These are phyloP conservation scores for Fennellomyces sp. DNA, from an alignment of 371 early-diverging fungal genomes.

Conservation along the genomic window DNA sequence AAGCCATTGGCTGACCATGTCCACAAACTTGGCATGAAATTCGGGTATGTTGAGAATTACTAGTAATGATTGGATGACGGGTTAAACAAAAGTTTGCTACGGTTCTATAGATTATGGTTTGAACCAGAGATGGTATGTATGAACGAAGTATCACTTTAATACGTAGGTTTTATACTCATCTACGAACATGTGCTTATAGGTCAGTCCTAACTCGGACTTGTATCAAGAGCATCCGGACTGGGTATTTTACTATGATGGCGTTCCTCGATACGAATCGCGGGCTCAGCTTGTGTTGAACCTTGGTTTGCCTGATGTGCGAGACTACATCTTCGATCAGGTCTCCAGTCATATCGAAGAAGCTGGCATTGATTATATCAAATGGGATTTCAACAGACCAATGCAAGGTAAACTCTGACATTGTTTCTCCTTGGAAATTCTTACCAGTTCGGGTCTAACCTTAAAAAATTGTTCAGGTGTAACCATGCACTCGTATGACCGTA, in stretches of 20 bases:
- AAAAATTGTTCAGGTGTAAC: not conserved
- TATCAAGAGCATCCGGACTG: constrained; percentile 47
- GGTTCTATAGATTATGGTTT: constrained; percentile 60
- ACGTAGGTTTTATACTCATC: no score
- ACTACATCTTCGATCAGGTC: constrained; percentile 18
- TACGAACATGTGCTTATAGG: constrained; percentile 15
- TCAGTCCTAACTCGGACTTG: constrained; percentile 38
- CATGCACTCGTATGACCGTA: constrained; percentile 9
- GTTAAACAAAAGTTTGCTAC: no score
- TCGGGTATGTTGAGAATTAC: no score
- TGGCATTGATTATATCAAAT: constrained; percentile 45
- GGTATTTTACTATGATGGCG: constrained; percentile 16
- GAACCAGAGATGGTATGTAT: constrained; percentile 46
- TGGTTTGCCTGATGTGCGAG: constrained; percentile 25
- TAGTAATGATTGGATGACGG: no score
- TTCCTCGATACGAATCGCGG: constrained; percentile 16
- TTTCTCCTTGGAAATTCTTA: not conserved
- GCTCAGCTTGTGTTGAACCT: constrained; percentile 41
- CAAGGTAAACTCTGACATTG: not conserved
- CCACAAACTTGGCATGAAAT: constrained; percentile 46
- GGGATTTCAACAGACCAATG: constrained; percentile 50
- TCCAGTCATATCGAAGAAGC: constrained; percentile 14
- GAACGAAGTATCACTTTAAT: no score
- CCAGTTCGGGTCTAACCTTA: no score
- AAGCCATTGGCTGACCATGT: constrained; percentile 42